phyloP scores from a whole-genome alignment of 1,284 basidiomycete genomes.

The Leccinum laetum region DNA sequence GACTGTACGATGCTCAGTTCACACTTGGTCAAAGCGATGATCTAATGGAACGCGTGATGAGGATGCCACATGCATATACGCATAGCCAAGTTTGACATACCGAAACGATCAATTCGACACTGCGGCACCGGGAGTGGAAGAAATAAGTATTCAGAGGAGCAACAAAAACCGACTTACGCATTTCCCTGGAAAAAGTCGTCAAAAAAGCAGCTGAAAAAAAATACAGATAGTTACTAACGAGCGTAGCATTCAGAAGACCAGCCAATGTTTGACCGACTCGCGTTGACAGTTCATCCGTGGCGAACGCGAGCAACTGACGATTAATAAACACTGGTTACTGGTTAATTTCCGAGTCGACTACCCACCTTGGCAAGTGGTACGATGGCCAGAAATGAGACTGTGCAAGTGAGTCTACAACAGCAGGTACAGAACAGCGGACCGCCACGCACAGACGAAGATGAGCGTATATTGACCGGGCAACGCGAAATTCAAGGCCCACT shows the following conservation, averaged over 20 bases:
- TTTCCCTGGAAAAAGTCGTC: constrained; percentile 55
- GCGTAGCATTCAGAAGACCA: constrained; percentile 84
- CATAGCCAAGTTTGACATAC: constrained; percentile 36
- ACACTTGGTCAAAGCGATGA: constrained; percentile 81
- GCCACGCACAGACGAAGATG: constrained; percentile 68
- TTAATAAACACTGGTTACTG: not conserved
- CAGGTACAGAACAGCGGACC: not conserved
- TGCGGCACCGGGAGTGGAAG: constrained; percentile 27
- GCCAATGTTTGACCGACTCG: constrained; percentile 85
- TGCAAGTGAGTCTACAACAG: constrained; percentile 4
- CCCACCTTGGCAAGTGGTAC: constrained; percentile 74
- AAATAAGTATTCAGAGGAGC: constrained; percentile 2
- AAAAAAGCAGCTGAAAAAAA: constrained; percentile 1
- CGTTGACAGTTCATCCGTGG: constrained; percentile 85
- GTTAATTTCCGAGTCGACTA: not conserved
- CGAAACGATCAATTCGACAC: constrained; percentile 80
- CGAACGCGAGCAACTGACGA: constrained; percentile 74
- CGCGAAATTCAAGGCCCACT: constrained; percentile 77
- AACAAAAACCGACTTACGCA: constrained; percentile 51
- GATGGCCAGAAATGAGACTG: constrained; percentile 73
- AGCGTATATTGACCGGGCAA: constrained; percentile 54
- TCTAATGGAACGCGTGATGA: constrained; percentile 44
- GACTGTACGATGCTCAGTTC: constrained; percentile 83
- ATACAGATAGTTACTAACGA: constrained; percentile 46
- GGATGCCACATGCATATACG: constrained; percentile 4